These are phyloP conservation scores for Plenodomus tracheiphilus DNA, from an alignment of 2,329 filamentous ascomycete genomes.

Conservation along the genomic window DNA sequence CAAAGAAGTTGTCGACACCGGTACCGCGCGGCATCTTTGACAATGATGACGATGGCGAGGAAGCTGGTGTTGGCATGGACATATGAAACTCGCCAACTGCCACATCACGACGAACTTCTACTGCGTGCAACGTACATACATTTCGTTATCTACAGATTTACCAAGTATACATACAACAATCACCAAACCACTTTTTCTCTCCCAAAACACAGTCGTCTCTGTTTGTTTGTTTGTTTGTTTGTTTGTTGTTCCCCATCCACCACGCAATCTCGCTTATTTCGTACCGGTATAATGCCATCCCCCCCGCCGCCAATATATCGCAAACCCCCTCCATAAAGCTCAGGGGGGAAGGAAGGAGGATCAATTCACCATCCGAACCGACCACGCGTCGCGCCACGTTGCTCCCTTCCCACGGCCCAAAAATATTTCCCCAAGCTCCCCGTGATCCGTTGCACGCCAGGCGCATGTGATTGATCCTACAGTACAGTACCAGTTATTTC, in stretches of 20 bases:
- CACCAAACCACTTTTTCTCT: too few species aligned
- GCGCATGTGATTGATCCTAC: too few species aligned
- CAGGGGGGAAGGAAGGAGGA: conserved; percentile 12
- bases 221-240: too few species aligned
- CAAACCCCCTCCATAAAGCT: neutral
- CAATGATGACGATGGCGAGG: conserved; percentile 6
- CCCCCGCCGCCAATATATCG: neutral
- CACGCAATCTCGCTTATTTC: conserved; percentile 3
- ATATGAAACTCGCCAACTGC: neutral
- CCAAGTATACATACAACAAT: too few species aligned
- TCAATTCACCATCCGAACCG: neutral
- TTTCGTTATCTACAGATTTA: too few species aligned
- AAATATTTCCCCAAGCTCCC: neutral
- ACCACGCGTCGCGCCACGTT: conserved; percentile 1
- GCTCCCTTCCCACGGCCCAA: neutral
- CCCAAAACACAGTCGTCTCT: too few species aligned
- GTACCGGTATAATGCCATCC: conserved; percentile 2
- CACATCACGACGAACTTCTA: too few species aligned
- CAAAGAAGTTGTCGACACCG: conserved; percentile 4
- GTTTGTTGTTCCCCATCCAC: too few species aligned
- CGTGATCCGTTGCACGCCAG: neutral
- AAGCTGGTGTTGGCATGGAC: neutral
- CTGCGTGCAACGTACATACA: too few species aligned
- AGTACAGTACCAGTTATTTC: too few species aligned
- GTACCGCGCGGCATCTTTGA: conserved; percentile 16